A percentile compares a stretch with the other conserved stretches of the same genome.
These are phyloP conservation scores for Chloropicon primus DNA, from an alignment of 139 green algal species.

Conservation along the genomic window DNA sequence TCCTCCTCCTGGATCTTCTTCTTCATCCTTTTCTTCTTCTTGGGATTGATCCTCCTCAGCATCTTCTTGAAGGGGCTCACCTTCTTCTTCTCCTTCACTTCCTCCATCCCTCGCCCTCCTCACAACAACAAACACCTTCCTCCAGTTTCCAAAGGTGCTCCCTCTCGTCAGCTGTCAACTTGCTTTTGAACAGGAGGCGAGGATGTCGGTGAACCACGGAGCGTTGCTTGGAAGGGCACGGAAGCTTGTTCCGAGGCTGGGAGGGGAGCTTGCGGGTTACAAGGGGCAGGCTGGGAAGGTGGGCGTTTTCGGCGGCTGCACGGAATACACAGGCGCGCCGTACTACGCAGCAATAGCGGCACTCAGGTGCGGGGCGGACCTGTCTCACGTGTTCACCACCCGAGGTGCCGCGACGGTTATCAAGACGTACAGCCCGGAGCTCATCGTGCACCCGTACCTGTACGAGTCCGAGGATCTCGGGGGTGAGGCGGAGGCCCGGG, in stretches of 20 bases:
- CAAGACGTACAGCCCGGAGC: constrained; percentile 84
- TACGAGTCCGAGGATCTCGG: constrained; percentile 20
- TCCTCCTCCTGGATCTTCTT: not conserved
- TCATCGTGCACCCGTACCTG: constrained; percentile 88
- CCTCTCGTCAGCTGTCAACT: no score
- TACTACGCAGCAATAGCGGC: constrained; percentile 82
- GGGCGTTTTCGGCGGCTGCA: constrained; percentile 78
- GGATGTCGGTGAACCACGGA: not conserved
- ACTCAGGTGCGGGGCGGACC: constrained; percentile 68
- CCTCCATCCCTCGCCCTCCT: not conserved
- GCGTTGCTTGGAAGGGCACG: not conserved
- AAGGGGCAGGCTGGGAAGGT: constrained; percentile 85
- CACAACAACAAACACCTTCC: not conserved
- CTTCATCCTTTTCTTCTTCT: not conserved
- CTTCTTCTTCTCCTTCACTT: not conserved
- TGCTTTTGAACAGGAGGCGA: not conserved
- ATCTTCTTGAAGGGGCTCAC: not conserved
- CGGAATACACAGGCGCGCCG: constrained; percentile 88
- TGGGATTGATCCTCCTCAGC: not conserved
- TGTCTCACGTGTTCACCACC: constrained; percentile 85
- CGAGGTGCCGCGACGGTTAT: constrained; percentile 65
- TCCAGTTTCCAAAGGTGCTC: no score
- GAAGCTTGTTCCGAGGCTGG: not conserved
- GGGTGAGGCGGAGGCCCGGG: not conserved
- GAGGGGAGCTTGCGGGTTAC: constrained; percentile 19